Evolutionary conservation across 345 rosid genomes (phyloP).

Genomic region (Gossypium australe): DNA sequence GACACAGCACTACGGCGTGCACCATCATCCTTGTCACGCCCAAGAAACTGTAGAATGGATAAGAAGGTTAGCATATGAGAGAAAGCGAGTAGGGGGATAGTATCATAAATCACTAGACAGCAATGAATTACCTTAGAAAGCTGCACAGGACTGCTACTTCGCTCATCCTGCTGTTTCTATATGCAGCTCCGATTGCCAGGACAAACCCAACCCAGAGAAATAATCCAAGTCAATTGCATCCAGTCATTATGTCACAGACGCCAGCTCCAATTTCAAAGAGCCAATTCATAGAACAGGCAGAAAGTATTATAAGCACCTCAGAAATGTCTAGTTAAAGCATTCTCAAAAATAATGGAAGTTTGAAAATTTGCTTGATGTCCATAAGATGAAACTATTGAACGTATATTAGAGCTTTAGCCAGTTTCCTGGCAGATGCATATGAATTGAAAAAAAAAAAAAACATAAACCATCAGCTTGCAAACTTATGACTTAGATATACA

Average conservation of each 20-base stretch:
- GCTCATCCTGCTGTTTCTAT: slow-evolving; percentile 72
- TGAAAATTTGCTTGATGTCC: background rate
- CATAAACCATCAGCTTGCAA: background rate
- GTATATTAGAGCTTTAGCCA: background rate
- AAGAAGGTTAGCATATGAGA: background rate
- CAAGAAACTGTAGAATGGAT: slow-evolving; percentile 51
- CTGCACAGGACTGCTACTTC: slow-evolving; percentile 78
- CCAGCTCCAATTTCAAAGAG: slow-evolving; percentile 99
- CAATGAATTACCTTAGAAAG: slow-evolving; percentile 68
- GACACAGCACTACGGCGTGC: slow-evolving; percentile 95
- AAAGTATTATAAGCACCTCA: slow-evolving; percentile 62
- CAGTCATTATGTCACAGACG: slow-evolving; percentile 67
- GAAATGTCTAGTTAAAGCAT: slow-evolving; percentile 4
- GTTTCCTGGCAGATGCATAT: background rate
- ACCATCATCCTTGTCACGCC: slow-evolving; percentile 70
- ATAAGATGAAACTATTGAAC: background rate
- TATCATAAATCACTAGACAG: slow-evolving; percentile 5
- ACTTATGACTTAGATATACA: background rate
- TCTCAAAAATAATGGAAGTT: slow-evolving; percentile 5
- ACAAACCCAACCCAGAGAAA: slow-evolving; percentile 43
- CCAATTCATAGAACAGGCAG: slow-evolving; percentile 66
- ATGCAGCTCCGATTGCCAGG: slow-evolving; percentile 75
- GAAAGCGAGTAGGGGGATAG: background rate
- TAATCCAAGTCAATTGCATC: slow-evolving; percentile 55
- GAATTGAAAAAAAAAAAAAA: background rate